These are phyloP conservation scores for Diaporthe nobilis DNA, from an alignment of 2,329 filamentous ascomycete genomes.

Conservation along the genomic window DNA sequence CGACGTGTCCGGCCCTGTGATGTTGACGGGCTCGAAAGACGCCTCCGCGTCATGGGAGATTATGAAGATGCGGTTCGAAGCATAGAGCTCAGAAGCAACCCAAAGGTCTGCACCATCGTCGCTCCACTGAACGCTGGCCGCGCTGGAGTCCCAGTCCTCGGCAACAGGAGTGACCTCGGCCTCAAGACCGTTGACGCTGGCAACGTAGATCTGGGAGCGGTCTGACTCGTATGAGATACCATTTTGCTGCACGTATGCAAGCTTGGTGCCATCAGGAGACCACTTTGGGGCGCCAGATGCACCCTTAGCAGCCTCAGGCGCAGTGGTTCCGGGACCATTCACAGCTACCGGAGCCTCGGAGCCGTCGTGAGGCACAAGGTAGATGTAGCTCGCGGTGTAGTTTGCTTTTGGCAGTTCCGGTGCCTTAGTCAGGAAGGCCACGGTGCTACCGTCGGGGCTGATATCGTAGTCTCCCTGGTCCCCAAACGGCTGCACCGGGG, in stretches of 20 bases:
- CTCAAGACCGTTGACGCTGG: slow-evolving; percentile 62
- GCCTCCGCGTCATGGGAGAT: slow-evolving; percentile 6
- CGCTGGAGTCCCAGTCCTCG: slow-evolving; percentile 50
- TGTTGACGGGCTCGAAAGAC: slow-evolving; percentile 50
- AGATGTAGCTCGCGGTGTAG: slow-evolving; percentile 59
- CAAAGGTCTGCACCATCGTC: slow-evolving; percentile 15
- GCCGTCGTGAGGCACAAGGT: slow-evolving; percentile 52
- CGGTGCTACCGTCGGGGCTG: slow-evolving; percentile 57
- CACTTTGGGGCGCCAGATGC: slow-evolving; percentile 59
- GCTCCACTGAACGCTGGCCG: slow-evolving; percentile 49
- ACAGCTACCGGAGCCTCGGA: slow-evolving; percentile 51
- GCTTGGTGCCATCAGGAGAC: slow-evolving; percentile 68
- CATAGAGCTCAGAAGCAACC: slow-evolving; percentile 13
- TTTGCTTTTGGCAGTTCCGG: slow-evolving; percentile 67
- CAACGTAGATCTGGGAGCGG: slow-evolving; percentile 53
- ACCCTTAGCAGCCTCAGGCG: slow-evolving; percentile 51
- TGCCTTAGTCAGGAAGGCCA: slow-evolving; percentile 71
- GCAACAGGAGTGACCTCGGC: slow-evolving; percentile 55
- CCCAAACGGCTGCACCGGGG: slow-evolving; percentile 63
- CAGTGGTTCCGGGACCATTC: slow-evolving; percentile 50
- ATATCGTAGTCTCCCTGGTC: slow-evolving; percentile 74
- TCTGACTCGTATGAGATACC: slow-evolving; percentile 70
- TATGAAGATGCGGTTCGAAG: slow-evolving; percentile 1
- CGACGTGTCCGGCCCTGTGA: slow-evolving; percentile 51
- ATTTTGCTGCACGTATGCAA: slow-evolving; percentile 74